A percentile compares a stretch with the other conserved stretches of the same genome.
Evolutionary conservation across 306 rosid species (phyloP).

Genomic region (Rosa multiflora): DNA sequence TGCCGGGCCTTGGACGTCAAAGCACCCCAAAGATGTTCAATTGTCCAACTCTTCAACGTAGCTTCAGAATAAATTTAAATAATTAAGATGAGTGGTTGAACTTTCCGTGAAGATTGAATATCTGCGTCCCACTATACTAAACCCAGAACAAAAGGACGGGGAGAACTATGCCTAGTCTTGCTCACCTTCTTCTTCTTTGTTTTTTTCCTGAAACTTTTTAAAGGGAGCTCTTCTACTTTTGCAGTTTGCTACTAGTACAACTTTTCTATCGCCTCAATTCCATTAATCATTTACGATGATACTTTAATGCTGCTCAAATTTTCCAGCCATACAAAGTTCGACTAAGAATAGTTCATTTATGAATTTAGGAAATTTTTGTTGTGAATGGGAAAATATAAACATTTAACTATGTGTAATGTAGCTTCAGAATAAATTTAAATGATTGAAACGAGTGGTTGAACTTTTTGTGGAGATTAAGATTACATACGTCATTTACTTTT

Average conservation of each 20-base stretch:
- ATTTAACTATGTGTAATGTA: too few relatives aligned
- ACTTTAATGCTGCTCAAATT: too few relatives aligned
- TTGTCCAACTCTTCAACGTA: slow-evolving; percentile 1
- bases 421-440: too few relatives aligned
- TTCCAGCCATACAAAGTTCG: too few relatives aligned
- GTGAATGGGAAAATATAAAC: too few relatives aligned
- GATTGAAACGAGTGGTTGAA: too few relatives aligned
- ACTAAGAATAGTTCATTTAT: too few relatives aligned
- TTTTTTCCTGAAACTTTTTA: background rate
- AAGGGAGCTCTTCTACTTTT: background rate
- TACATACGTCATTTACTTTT: background rate
- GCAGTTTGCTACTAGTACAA: background rate
- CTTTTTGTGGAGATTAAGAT: too few relatives aligned
- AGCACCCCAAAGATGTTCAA: slow-evolving; percentile 24
- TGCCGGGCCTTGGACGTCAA: slow-evolving; percentile 74
- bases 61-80: too few relatives aligned
- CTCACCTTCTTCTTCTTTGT: background rate
- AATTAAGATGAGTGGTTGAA: too few relatives aligned
- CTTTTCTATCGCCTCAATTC: background rate
- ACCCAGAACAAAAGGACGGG: slow-evolving; percentile 7
- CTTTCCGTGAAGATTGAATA: background rate
- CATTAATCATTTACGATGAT: too few relatives aligned
- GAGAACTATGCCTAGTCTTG: background rate
- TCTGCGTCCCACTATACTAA: slow-evolving; percentile 9
- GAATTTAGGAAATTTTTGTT: too few relatives aligned